phyloP scores from a whole-genome alignment of 73 alveolate genomes.

The Stentor coeruleus region DNA sequence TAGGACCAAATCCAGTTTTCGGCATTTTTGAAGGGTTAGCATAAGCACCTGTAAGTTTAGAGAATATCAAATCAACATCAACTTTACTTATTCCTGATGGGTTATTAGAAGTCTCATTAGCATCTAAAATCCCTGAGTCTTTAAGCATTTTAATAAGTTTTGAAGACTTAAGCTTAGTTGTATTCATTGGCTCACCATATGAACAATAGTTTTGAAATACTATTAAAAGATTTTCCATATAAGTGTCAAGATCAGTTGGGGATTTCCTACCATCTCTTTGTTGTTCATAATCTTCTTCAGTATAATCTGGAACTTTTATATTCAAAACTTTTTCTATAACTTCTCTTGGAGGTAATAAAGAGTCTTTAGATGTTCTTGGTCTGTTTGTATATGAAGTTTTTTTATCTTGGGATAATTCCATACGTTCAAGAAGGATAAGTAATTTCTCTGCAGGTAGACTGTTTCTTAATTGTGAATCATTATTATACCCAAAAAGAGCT shows the following conservation, averaged over 20 bases:
- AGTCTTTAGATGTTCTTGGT: not conserved
- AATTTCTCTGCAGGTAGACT: slow-evolving; percentile 43
- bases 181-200: slow-evolving; percentile 69
- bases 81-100: slow-evolving; percentile 25
- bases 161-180: slow-evolving; percentile 47
- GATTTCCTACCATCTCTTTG: too few relatives aligned
- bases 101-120: not conserved
- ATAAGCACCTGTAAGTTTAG: slow-evolving; percentile 35
- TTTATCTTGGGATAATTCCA: slow-evolving; percentile 48
- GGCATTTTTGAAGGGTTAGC: not conserved
- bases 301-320: not conserved
- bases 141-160: slow-evolving; percentile 53
- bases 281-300: not conserved
- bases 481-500: slow-evolving; percentile 9
- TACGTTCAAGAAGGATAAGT: slow-evolving; percentile 52
- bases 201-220: slow-evolving; percentile 58
- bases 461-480: not conserved
- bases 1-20: slow-evolving; percentile 8
- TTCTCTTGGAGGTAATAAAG: not conserved
- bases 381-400: not conserved
- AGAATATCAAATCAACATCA: slow-evolving; percentile 61
- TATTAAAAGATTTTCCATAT: slow-evolving; percentile 36
- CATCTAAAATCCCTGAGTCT: slow-evolving; percentile 40
- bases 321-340: not conserved
- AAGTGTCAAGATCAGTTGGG: slow-evolving; percentile 35